A percentile compares a stretch with the other conserved stretches of the same genome.
Evolutionary conservation across 768 basidiomycete genomes (phyloP).

Genomic region (Russula lepida): DNA sequence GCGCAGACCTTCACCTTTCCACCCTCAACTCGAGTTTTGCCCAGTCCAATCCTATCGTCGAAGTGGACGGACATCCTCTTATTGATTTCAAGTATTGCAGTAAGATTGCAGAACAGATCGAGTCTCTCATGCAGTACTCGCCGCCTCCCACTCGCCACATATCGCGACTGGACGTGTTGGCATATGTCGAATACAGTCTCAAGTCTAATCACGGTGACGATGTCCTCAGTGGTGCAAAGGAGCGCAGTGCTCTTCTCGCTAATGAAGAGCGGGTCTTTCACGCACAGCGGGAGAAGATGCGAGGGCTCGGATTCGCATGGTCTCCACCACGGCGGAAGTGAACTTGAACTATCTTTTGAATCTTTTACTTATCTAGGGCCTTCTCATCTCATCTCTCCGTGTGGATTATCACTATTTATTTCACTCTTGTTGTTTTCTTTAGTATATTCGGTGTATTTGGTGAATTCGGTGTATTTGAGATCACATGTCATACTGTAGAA

Average conservation of each 20-base stretch:
- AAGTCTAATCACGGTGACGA: neutral
- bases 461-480: neutral
- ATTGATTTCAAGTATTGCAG: constrained; percentile 1
- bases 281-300: neutral
- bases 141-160: neutral
- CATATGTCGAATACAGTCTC: constrained; percentile 6
- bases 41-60: neutral
- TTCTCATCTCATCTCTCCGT: neutral
- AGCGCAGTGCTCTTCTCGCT: neutral
- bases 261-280: neutral
- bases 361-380: neutral
- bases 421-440: neutral
- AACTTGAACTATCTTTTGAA: neutral
- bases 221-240: neutral
- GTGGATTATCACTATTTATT: neutral
- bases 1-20: constrained; percentile 4
- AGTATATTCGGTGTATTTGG: neutral
- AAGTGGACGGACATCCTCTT: constrained; percentile 1
- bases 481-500: neutral
- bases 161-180: neutral
- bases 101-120: constrained; percentile 2
- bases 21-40: neutral
- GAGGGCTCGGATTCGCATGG: neutral
- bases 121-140: constrained; percentile 2
- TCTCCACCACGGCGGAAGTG: neutral